These are phyloP conservation scores for Cercophora samala DNA, from an alignment of 495 filamentous ascomycete genomes.

Conservation along the genomic window DNA sequence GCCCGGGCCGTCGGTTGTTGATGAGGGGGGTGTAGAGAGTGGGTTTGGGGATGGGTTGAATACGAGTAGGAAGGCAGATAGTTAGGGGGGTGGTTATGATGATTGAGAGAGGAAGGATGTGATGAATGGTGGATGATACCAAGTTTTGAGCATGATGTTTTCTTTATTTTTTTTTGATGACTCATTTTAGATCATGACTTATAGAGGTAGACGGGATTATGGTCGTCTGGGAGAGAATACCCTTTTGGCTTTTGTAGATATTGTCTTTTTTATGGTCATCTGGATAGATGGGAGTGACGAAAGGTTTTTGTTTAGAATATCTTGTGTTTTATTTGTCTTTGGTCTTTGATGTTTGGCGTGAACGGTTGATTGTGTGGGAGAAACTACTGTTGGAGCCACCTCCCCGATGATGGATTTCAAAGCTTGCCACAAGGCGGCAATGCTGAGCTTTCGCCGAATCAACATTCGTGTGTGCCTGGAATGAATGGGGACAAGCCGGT, in stretches of 20 bases:
- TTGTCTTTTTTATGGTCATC: background rate
- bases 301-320: background rate
- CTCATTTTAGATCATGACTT: background rate
- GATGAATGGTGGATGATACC: background rate
- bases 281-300: background rate
- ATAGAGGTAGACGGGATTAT: background rate
- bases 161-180: background rate
- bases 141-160: background rate
- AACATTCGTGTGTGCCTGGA: too few species aligned
- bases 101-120: background rate
- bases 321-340: background rate
- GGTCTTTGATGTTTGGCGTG: background rate
- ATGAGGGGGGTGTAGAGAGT: conserved; percentile 19
- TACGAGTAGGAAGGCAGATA: background rate
- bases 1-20: conserved; percentile 3
- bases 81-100: background rate
- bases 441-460: too few species aligned
- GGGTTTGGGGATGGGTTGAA: conserved; percentile 15
- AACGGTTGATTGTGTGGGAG: background rate
- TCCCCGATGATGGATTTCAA: too few species aligned
- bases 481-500: too few species aligned
- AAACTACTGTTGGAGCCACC: too few species aligned
- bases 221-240: background rate
- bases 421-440: too few species aligned
- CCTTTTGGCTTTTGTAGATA: background rate